Conservation (phyloP, 306 rosid genomes). For the Quillaja saponaria region DNA sequence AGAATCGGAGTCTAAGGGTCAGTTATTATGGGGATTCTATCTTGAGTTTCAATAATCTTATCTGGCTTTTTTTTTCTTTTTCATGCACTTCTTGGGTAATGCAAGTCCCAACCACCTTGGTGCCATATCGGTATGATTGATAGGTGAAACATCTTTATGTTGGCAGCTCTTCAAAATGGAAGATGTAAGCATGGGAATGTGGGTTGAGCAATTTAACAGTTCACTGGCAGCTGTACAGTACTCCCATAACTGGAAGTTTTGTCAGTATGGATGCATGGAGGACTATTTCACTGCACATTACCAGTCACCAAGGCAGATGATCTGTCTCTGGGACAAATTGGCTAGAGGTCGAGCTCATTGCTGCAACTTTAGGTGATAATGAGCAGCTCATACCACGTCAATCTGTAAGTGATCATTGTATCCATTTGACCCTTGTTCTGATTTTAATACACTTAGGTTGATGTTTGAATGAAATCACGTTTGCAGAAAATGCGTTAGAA, state of each 20-base stretch:
- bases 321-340: conserved; percentile 91
- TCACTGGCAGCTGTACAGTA: conserved; percentile 55
- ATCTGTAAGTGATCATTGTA: not conserved
- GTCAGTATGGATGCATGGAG: conserved; percentile 95
- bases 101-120: conserved; percentile 1
- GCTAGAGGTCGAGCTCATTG: conserved; percentile 75
- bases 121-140: not conserved
- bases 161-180: conserved; percentile 97
- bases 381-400: not conserved
- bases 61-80: not conserved
- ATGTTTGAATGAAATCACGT: not conserved
- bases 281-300: conserved; percentile 92
- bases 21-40: conserved; percentile 46
- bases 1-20: conserved; percentile 65
- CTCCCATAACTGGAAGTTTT: conserved; percentile 96
- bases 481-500: not conserved
- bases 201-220: conserved; percentile 83
- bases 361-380: conserved; percentile 80
- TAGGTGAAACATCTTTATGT: conserved; percentile 28
- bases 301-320: conserved; percentile 96
- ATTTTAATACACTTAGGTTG: conserved; percentile 1
- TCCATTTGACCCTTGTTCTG: not conserved
- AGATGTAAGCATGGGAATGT: conserved; percentile 99
- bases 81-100: not conserved
- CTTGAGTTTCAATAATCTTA: too few relatives aligned